phyloP scores from a whole-genome alignment of 495 filamentous ascomycete species.

The Aspergillus incahuasiensis region DNA sequence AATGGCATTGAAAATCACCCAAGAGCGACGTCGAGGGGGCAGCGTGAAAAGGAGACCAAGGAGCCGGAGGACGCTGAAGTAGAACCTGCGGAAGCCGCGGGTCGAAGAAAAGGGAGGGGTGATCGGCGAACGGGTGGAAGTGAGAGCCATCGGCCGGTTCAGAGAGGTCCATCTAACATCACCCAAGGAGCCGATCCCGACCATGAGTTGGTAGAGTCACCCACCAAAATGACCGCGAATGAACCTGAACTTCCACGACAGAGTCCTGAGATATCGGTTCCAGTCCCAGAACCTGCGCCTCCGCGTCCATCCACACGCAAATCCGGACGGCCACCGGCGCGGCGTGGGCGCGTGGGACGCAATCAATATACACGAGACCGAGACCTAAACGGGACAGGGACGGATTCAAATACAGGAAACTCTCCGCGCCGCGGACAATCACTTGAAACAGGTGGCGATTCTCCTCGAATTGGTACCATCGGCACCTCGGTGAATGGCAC shows the following conservation, averaged over 20 bases:
- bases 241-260: conserved; percentile 43
- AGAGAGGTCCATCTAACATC: conserved; percentile 9
- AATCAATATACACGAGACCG: conserved; percentile 84
- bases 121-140: conserved; percentile 73
- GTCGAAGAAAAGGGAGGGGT: conserved; percentile 67
- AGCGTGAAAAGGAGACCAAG: conserved; percentile 67
- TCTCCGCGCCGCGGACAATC: conserved; percentile 65
- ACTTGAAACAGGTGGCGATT: conserved; percentile 51
- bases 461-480: conserved; percentile 34
- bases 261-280: conserved; percentile 51
- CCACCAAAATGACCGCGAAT: conserved; percentile 33
- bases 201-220: conserved; percentile 33
- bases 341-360: conserved; percentile 65
- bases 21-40: conserved; percentile 59
- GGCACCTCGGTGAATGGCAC: conserved; percentile 38
- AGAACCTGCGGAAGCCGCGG: conserved; percentile 63
- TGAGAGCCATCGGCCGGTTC: conserved; percentile 47
- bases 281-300: conserved; percentile 37
- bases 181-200: conserved; percentile 30
- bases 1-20: conserved; percentile 62
- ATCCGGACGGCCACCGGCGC: conserved; percentile 59
- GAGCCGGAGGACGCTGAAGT: conserved; percentile 62
- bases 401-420: conserved; percentile 31
- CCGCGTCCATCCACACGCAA: conserved; percentile 55
- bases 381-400: conserved; percentile 56